Conservation (phyloP, 2,329 filamentous ascomycete genomes). For the Didymella pinodella region DNA sequence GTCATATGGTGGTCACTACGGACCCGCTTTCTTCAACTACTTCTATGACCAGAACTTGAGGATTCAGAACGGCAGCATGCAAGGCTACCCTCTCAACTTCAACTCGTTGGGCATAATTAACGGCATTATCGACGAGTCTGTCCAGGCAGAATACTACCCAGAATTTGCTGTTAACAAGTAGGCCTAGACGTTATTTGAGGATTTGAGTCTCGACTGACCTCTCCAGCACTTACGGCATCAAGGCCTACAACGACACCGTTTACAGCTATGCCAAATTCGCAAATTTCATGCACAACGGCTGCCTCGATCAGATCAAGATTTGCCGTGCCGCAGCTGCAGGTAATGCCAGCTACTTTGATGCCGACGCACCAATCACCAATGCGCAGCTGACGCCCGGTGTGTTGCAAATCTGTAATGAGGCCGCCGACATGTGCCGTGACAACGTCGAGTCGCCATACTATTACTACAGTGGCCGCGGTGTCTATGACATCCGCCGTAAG, state of each 20-base stretch:
- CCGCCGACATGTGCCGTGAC: slow-evolving; percentile 63
- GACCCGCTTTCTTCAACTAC: slow-evolving; percentile 64
- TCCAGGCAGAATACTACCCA: slow-evolving; percentile 60
- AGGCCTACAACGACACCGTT: slow-evolving; percentile 64
- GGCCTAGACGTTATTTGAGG: background rate
- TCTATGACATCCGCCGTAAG: slow-evolving; percentile 56
- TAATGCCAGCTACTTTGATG: slow-evolving; percentile 32
- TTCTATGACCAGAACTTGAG: slow-evolving; percentile 66
- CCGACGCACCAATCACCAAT: slow-evolving; percentile 24
- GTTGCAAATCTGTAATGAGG: slow-evolving; percentile 61
- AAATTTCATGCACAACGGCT: slow-evolving; percentile 58
- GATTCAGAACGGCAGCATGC: slow-evolving; percentile 59
- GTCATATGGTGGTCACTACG: slow-evolving; percentile 59
- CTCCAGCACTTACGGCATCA: slow-evolving; percentile 60
- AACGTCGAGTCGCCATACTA: slow-evolving; percentile 67
- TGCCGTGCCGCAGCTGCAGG: slow-evolving; percentile 60
- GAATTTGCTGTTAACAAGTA: slow-evolving; percentile 60
- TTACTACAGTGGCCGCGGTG: slow-evolving; percentile 61
- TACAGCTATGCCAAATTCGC: slow-evolving; percentile 67
- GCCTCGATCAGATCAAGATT: slow-evolving; percentile 57
- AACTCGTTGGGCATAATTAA: slow-evolving; percentile 63
- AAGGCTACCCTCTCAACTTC: slow-evolving; percentile 62
- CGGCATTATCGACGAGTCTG: slow-evolving; percentile 53
- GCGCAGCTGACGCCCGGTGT: slow-evolving; percentile 40
- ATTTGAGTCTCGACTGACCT: background rate